Conservation (phyloP, 2,329 filamentous ascomycete genomes). For the Dactylellina haptotyla region DNA sequence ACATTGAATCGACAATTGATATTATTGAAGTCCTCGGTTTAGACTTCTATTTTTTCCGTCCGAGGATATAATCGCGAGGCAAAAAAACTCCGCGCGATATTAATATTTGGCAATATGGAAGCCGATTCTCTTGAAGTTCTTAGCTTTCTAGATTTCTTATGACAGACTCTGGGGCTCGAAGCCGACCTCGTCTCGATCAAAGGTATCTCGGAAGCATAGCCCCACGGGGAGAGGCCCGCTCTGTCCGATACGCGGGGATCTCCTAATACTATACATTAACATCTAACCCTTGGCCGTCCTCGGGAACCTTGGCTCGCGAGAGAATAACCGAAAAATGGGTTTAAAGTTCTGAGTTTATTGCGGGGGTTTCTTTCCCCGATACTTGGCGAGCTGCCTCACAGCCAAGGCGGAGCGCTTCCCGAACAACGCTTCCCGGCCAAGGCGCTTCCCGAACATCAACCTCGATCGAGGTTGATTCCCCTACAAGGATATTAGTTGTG, state of each 20-base stretch:
- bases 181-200: background rate
- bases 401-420: constrained; percentile 15
- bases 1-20: too few relatives aligned
- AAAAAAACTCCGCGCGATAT: too few relatives aligned
- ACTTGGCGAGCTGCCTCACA: background rate
- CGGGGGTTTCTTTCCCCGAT: background rate
- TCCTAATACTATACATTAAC: background rate
- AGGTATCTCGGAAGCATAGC: background rate
- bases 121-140: background rate
- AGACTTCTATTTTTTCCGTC: too few relatives aligned
- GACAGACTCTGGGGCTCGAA: too few relatives aligned
- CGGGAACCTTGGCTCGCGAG: background rate
- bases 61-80: too few relatives aligned
- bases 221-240: constrained; percentile 3
- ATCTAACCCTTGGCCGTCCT: background rate
- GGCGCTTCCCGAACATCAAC: background rate
- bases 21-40: too few relatives aligned
- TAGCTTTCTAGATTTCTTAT: too few relatives aligned
- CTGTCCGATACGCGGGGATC: constrained; percentile 10
- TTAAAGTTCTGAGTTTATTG: background rate
- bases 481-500: too few relatives aligned
- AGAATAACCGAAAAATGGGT: background rate
- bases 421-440: background rate
- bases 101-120: too few relatives aligned
- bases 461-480: too few relatives aligned